Base-by-base conservation (phyloP, 306 rosid species). In the Vigna reflexopilosa region DNA sequence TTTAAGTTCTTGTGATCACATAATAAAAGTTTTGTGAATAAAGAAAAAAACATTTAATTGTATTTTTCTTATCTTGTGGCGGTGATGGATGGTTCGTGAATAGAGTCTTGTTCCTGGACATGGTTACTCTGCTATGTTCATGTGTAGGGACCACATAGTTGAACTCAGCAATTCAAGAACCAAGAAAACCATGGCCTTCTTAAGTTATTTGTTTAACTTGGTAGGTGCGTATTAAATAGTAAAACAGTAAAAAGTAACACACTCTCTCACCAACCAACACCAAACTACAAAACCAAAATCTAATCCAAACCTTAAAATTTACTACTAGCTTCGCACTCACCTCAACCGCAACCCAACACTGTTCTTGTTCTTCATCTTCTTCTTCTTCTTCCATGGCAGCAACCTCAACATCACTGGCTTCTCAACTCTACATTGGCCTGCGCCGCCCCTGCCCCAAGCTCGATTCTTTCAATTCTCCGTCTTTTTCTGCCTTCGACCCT, bases 381-480 rank as follows among this genome's bases (percentile, higher is more conserved):
- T 48, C 45, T 62, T 70, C 71, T 45, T 71, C 77, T 45, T 52
- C 78, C 15, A 92, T 92, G 98, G 97, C 97, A 69, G 91, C 83
- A 47, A 90, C 91, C 15, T 90, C 98, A 55, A 82, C 96, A 1
- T 94, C 98, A 76, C 89, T 90, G 17, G 93, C 84, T 22, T 93
- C 98, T 19, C 98, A 90, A 14, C 89, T 91, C 81, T 83, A 87
- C 51, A 48, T 86, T 54, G 90, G 89, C 30, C 89, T 95, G 52
- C 97, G 93, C 47, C 90, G 85, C 51, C 87, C 93, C 24, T 82
- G 64, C 57, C 67, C 78, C 40, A 90, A 89, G 22, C 75, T 90
- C 73, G 90, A 91, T 70, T 38, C 73, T 58, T 40, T 77, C 78
- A n/a, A 38, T 56, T 80, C 87, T 9, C 90, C 80, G 17, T 58